Conservation (phyloP, 805 yeast species). For the Maudiozyma saulgeensis region DNA sequence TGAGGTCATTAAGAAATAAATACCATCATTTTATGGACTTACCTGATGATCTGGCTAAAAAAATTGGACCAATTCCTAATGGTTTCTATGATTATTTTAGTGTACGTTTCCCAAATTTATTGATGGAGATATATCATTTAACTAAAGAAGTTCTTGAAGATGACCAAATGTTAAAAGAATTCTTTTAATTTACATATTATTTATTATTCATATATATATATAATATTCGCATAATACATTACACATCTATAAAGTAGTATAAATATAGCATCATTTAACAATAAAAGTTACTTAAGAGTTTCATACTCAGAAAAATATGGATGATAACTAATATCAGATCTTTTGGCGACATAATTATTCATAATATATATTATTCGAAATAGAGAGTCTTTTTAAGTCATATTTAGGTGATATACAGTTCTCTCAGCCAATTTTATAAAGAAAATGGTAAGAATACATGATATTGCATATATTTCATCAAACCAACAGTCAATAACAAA, state of each 20-base stretch:
- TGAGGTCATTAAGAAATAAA: constrained; percentile 86
- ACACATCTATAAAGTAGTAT: too few relatives aligned
- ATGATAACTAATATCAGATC: too few relatives aligned
- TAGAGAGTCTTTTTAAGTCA: neutral
- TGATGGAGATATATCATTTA: constrained; percentile 65
- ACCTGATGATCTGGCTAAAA: constrained; percentile 51
- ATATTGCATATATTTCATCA: constrained; percentile 30
- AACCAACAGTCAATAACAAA: constrained; percentile 33
- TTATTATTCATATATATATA: too few relatives aligned
- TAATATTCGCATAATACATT: too few relatives aligned
- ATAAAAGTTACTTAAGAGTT: too few relatives aligned
- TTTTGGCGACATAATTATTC: too few relatives aligned
- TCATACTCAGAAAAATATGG: too few relatives aligned
- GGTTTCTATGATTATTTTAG: constrained; percentile 78
- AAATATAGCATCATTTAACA: too few relatives aligned
- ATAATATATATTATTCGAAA: too few relatives aligned
- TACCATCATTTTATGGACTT: constrained; percentile 90
- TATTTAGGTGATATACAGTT: constrained; percentile 2
- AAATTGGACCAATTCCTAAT: constrained; percentile 73
- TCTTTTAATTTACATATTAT: constrained; percentile 18
- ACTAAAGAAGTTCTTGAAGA: constrained; percentile 47
- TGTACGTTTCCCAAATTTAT: constrained; percentile 61
- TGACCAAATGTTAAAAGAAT: constrained; percentile 50
- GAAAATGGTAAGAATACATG: constrained; percentile 25
- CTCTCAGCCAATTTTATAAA: constrained; percentile 24